Evolutionary conservation across 2,329 filamentous ascomycete genomes (phyloP).

Genomic region (Tolypocladium guangdongense): DNA sequence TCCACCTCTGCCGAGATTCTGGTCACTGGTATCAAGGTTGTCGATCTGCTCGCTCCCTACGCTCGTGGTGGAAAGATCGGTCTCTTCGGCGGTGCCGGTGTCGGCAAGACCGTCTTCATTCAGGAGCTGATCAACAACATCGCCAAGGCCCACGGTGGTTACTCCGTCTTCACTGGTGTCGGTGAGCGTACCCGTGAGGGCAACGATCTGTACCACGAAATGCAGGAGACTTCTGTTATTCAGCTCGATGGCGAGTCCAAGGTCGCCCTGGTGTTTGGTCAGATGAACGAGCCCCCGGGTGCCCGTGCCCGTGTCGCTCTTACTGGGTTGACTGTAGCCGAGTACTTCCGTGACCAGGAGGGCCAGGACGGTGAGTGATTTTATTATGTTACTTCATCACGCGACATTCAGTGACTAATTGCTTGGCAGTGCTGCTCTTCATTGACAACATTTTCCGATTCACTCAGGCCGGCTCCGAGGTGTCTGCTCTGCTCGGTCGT

Average conservation of each 20-base stretch:
- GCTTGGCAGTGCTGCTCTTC: slow-evolving; percentile 73
- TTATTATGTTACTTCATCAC: slow-evolving; percentile 1
- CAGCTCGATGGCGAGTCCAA: slow-evolving; percentile 98
- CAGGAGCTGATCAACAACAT: slow-evolving; percentile 99
- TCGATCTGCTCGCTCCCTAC: slow-evolving; percentile 96
- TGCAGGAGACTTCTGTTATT: slow-evolving; percentile 99
- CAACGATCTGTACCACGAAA: slow-evolving; percentile 99
- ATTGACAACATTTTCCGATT: slow-evolving; percentile 99
- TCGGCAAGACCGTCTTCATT: slow-evolving; percentile 99
- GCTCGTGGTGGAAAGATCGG: slow-evolving; percentile 99
- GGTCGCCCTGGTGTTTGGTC: slow-evolving; percentile 98
- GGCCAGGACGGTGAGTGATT: slow-evolving; percentile 70
- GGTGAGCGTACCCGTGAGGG: slow-evolving; percentile 99
- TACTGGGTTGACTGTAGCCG: slow-evolving; percentile 71
- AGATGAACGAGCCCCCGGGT: slow-evolving; percentile 99
- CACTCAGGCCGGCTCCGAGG: slow-evolving; percentile 99
- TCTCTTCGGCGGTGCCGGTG: slow-evolving; percentile 99
- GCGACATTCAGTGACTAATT: slow-evolving; percentile 1
- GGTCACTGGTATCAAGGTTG: slow-evolving; percentile 99
- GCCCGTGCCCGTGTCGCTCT: slow-evolving; percentile 99
- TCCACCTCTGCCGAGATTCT: slow-evolving; percentile 94
- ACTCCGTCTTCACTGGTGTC: slow-evolving; percentile 99
- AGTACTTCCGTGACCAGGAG: slow-evolving; percentile 67
- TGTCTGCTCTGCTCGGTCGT: slow-evolving; percentile 98
- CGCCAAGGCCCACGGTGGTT: slow-evolving; percentile 99